Evolutionary conservation across 495 filamentous ascomycete genomes (phyloP).

Genomic region (Annulohypoxylon stygium): DNA sequence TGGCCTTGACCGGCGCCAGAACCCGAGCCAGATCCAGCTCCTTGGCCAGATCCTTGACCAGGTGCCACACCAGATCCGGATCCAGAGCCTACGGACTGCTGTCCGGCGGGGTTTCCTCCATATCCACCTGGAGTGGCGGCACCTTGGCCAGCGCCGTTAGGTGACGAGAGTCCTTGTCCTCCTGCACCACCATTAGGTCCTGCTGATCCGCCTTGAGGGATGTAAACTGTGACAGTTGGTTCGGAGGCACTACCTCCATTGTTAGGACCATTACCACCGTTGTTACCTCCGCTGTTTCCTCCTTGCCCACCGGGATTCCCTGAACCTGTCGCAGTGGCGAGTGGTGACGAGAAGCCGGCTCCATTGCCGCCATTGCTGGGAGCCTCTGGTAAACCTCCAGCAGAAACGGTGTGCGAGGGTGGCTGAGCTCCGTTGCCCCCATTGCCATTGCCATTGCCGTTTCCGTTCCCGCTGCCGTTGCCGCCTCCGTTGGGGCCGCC

Average conservation of each 20-base stretch:
- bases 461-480: neutral
- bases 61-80: neutral
- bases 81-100: conserved; percentile 18
- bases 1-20: conserved; percentile 30
- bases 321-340: neutral
- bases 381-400: neutral
- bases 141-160: conserved; percentile 15
- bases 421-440: conserved; percentile 10
- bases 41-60: neutral
- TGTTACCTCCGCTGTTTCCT: conserved; percentile 12
- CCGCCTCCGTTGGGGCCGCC: no score
- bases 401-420: neutral
- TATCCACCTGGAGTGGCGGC: conserved; percentile 32
- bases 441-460: conserved; percentile 3
- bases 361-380: neutral
- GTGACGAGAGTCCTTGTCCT: conserved; percentile 37
- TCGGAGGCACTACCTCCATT: conserved; percentile 30
- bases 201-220: conserved; percentile 22
- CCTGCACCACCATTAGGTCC: conserved; percentile 34
- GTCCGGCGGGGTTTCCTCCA: conserved; percentile 29
- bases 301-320: neutral
- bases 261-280: conserved; percentile 30
- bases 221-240: conserved; percentile 37
- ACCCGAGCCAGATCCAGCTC: conserved; percentile 21
- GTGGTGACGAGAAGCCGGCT: neutral